Base-by-base conservation (phyloP, 371 early-diverging fungal genomes). In the Coemansia sp. region DNA sequence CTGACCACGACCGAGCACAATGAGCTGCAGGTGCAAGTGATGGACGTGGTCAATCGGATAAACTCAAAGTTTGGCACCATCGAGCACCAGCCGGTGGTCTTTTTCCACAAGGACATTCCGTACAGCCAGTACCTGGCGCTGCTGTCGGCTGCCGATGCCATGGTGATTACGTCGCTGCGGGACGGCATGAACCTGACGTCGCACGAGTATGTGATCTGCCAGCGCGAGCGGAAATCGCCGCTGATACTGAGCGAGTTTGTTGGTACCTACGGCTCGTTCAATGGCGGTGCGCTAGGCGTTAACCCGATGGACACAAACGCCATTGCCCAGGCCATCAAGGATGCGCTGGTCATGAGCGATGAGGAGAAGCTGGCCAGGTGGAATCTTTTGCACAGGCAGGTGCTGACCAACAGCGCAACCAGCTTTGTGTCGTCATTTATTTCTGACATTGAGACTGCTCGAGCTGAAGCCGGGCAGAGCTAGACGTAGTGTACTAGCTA, bases 161-260 rank as follows among this genome's bases (percentile, higher is more conserved):
- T 93, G 36, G 76, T 99, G 34, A 93, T 99, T 62, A 99, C 99
- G 1, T 87, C 94, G 39, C 84, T 98, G 14, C 86, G 98, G 30
- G 99, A 99, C 80, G 99, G 99, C 49, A 99, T 99, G 99, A 99
- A 99, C 80, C 92, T 99, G 8, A 96, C 97, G 1, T 89, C 93
- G 45, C 90, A 98, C 61, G 99, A 99, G 77, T 99, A 93, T 81
- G 88, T 99, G 49, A 88, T 98, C 60, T 99, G 97, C 79, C 98
- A 99, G 76, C 90, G 93, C 68, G 91, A 93, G 51, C 91, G 90
- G 51, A 83, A 88, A 62, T 94, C 94, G 0, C 90, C 95, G 9
- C 82, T 99, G 53, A 93, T 99, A 30, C 82, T 99, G 51, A 93
- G 93, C 58, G 98, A 99, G 77, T 92, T 98, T 78, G 95, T 98